phyloP scores from a whole-genome alignment of 495 filamentous ascomycete genomes.

The Cetradonia linearis region DNA sequence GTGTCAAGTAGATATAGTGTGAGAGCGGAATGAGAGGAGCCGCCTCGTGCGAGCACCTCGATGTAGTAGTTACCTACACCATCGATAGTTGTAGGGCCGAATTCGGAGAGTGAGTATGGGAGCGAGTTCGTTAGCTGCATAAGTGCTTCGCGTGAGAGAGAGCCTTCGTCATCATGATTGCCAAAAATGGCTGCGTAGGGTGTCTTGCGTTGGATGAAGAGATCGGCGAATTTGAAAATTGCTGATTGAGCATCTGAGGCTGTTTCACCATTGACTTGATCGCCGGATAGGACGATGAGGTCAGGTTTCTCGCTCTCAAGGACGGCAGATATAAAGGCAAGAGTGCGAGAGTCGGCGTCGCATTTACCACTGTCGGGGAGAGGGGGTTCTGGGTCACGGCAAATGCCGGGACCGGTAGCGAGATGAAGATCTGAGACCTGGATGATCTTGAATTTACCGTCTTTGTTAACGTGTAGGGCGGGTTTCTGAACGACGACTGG shows the following conservation, averaged over 20 bases:
- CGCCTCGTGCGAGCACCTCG: slow-evolving; percentile 74
- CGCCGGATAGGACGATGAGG: slow-evolving; percentile 79
- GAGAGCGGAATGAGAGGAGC: slow-evolving; percentile 64
- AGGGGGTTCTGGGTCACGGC: slow-evolving; percentile 71
- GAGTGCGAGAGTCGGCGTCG: slow-evolving; percentile 81
- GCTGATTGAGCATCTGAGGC: slow-evolving; percentile 85
- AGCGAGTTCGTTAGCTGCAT: slow-evolving; percentile 80
- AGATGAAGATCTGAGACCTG: slow-evolving; percentile 87
- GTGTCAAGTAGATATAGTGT: slow-evolving; percentile 92
- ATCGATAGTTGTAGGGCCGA: slow-evolving; percentile 72
- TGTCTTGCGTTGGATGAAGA: slow-evolving; percentile 76
- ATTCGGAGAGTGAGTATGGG: slow-evolving; percentile 75
- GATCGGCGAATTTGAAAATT: slow-evolving; percentile 84
- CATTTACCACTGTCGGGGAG: slow-evolving; percentile 64
- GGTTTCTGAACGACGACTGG: slow-evolving; percentile 50
- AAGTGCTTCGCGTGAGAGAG: slow-evolving; percentile 60
- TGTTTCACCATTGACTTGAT: slow-evolving; percentile 92
- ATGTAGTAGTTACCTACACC: slow-evolving; percentile 93
- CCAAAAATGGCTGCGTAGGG: slow-evolving; percentile 93
- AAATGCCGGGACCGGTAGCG: slow-evolving; percentile 75
- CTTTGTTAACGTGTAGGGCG: slow-evolving; percentile 63
- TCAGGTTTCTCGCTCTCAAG: slow-evolving; percentile 89
- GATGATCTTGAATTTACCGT: slow-evolving; percentile 96
- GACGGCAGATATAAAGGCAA: slow-evolving; percentile 74
- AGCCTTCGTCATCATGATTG: slow-evolving; percentile 93